These are phyloP conservation scores for Martiniozyma abietophila DNA, from an alignment of 805 yeast genomes.

Conservation along the genomic window DNA sequence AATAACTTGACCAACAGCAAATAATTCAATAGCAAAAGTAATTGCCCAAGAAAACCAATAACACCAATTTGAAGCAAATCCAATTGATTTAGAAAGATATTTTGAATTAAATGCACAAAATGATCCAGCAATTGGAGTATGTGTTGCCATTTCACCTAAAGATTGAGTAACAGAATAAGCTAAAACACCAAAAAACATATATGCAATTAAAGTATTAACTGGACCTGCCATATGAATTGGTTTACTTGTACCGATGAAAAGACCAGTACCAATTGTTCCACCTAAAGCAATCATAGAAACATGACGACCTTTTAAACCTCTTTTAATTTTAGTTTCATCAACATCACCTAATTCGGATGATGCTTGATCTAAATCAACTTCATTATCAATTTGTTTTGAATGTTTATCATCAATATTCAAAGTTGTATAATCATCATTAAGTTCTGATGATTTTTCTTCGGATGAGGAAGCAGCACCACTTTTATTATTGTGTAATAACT, in stretches of 20 bases:
- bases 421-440: too few species aligned
- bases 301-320: conserved; percentile 58
- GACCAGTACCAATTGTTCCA: conserved; percentile 74
- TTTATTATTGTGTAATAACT: too few species aligned
- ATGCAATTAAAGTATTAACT: conserved; percentile 55
- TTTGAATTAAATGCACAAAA: conserved; percentile 63
- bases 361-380: conserved; percentile 1
- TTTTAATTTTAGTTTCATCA: conserved; percentile 24
- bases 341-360: conserved; percentile 7
- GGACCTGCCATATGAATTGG: conserved; percentile 58
- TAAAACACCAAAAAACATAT: conserved; percentile 54
- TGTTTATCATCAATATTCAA: too few species aligned
- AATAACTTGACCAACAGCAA: conserved; percentile 59
- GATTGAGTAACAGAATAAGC: conserved; percentile 62
- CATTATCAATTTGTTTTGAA: conserved; percentile 1
- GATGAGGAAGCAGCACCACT: too few species aligned
- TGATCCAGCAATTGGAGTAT: conserved; percentile 59
- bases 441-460: too few species aligned
- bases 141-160: conserved; percentile 76
- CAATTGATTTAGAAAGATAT: conserved; percentile 61
- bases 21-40: conserved; percentile 65
- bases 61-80: conserved; percentile 63
- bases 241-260: conserved; percentile 54
- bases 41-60: conserved; percentile 76
- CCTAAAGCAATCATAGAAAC: conserved; percentile 71